A percentile compares a stretch with the other conserved stretches of the same genome.
These are phyloP conservation scores for Myxozyma kluyveri DNA, from an alignment of 805 yeast species.

Conservation along the genomic window DNA sequence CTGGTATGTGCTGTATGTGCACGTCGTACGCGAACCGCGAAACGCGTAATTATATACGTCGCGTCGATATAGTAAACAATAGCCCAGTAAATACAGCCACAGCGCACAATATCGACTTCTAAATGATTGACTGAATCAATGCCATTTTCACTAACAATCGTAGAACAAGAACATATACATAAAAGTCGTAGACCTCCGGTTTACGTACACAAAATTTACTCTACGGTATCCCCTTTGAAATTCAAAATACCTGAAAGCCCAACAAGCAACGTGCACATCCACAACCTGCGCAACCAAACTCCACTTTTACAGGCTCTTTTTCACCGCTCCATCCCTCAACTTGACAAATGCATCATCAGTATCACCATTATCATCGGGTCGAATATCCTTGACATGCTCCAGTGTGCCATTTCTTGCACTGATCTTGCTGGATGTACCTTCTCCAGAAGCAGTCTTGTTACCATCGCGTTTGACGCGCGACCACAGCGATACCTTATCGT, in stretches of 20 bases:
- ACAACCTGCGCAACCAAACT: background rate
- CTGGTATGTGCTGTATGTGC: too few relatives aligned
- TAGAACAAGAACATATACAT: too few relatives aligned
- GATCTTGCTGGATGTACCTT: background rate
- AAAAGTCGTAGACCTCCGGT: background rate
- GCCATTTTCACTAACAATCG: background rate
- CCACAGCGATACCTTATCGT: constrained; percentile 68
- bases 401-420: background rate
- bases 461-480: constrained; percentile 70
- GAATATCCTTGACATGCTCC: constrained; percentile 6
- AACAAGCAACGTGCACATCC: background rate
- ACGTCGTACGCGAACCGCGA: too few relatives aligned
- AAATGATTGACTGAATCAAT: too few relatives aligned
- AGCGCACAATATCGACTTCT: too few relatives aligned
- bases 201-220: background rate
- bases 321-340: background rate
- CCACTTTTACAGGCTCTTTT: background rate
- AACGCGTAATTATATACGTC: too few relatives aligned
- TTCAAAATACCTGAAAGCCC: background rate
- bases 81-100: too few relatives aligned
- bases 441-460: background rate
- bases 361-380: constrained; percentile 19
- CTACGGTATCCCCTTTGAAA: background rate
- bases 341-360: constrained; percentile 1
- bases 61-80: too few relatives aligned